These are phyloP conservation scores for Kwoniella botswanensis DNA, from an alignment of 768 basidiomycete genomes.

Conservation along the genomic window DNA sequence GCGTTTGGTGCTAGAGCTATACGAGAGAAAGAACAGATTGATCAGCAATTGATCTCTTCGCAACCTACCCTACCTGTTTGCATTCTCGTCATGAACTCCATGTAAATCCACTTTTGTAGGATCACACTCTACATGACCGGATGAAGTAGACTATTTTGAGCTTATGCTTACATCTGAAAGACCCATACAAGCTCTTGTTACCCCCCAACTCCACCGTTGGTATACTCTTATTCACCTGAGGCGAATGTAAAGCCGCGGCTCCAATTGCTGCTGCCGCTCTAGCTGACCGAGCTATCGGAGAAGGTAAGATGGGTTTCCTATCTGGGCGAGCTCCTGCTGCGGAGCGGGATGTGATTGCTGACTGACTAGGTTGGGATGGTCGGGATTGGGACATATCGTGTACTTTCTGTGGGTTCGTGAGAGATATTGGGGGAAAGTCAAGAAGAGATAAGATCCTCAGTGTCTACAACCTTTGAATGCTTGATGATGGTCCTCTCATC, in stretches of 20 bases:
- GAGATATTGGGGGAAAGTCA: neutral
- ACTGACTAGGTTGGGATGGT: neutral
- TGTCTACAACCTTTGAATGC: neutral
- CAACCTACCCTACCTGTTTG: no score
- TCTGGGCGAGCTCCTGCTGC: slow-evolving; percentile 3
- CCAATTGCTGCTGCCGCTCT: slow-evolving; percentile 4
- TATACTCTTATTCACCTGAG: neutral
- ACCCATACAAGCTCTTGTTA: slow-evolving; percentile 15
- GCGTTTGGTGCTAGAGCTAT: slow-evolving; percentile 17
- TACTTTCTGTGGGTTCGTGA: neutral
- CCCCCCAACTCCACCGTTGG: slow-evolving; percentile 1
- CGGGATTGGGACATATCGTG: neutral
- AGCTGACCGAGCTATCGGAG: slow-evolving; percentile 10
- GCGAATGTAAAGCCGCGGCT: neutral
- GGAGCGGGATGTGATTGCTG: slow-evolving; percentile 5
- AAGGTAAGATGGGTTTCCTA: slow-evolving; percentile 13
- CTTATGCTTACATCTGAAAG: slow-evolving; percentile 21
- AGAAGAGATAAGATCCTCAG: no score
- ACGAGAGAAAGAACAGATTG: no score
- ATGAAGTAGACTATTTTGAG: no score
- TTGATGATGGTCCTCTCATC: neutral
- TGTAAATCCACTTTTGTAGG: no score
- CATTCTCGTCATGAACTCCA: no score
- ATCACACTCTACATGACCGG: no score
- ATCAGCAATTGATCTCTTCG: no score